Percentiles rank a stretch among this genome's conserved stretches.
Conservation (phyloP, 176 grass and related monocot genomes). For the Phoenix roebelenii region DNA sequence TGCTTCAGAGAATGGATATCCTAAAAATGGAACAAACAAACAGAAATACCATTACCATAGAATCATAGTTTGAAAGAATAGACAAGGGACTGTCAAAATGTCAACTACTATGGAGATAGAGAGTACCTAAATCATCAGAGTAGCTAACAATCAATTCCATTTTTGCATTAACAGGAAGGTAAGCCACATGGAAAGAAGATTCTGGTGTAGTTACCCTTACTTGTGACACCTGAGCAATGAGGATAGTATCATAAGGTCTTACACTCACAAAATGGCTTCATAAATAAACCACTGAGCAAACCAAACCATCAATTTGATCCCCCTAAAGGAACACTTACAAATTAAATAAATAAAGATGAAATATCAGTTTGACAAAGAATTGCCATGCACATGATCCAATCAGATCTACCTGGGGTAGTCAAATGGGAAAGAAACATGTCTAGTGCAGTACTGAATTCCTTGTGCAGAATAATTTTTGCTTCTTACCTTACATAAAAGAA, state of each 20-base stretch:
- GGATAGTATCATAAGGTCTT: neutral
- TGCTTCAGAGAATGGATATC: slow-evolving; percentile 81
- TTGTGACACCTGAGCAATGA: slow-evolving; percentile 73
- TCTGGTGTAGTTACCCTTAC: slow-evolving; percentile 50
- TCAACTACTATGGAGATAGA: neutral
- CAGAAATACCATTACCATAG: slow-evolving; percentile 1
- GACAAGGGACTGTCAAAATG: slow-evolving; percentile 8
- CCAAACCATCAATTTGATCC: too few relatives aligned
- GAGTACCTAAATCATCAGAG: slow-evolving; percentile 85
- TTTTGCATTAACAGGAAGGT: slow-evolving; percentile 53
- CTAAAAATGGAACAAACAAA: slow-evolving; percentile 29
- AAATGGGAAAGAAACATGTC: too few relatives aligned
- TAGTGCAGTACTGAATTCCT: too few relatives aligned
- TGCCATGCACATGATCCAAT: too few relatives aligned
- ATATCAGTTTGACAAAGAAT: too few relatives aligned
- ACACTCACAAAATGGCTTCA: neutral
- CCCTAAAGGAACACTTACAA: too few relatives aligned
- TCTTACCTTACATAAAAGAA: too few relatives aligned
- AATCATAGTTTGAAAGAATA: slow-evolving; percentile 6
- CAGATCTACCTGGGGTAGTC: too few relatives aligned
- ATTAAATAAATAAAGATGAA: too few relatives aligned
- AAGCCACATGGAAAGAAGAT: slow-evolving; percentile 58
- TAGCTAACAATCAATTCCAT: slow-evolving; percentile 67
- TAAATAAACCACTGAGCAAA: too few relatives aligned
- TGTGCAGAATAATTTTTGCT: too few relatives aligned